A percentile compares a stretch with the other conserved stretches of the same genome.
Conservation (phyloP, 345 rosid species). For the Salix koriyanagi region DNA sequence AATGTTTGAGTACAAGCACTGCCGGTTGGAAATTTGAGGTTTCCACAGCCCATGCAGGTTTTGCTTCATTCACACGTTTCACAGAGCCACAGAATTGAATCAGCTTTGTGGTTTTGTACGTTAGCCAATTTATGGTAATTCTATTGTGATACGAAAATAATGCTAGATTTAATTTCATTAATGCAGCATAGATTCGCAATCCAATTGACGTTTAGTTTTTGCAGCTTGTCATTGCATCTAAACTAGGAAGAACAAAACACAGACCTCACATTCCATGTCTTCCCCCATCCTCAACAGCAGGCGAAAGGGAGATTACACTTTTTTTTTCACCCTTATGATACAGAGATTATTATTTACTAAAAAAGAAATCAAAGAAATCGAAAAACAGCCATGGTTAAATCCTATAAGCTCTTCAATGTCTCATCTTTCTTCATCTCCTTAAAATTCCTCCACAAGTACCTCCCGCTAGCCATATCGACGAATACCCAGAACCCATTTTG, state of each 20-base stretch:
- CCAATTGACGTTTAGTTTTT: neutral
- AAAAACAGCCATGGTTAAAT: neutral
- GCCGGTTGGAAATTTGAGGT: too few species aligned
- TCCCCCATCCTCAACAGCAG: neutral
- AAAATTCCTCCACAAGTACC: constrained; percentile 28
- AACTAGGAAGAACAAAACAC: neutral
- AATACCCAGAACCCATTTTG: constrained; percentile 33
- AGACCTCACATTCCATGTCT: neutral
- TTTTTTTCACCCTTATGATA: too few species aligned
- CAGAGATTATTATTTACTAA: neutral
- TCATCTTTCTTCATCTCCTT: constrained; percentile 44
- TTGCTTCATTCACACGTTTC: too few species aligned
- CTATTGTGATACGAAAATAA: neutral
- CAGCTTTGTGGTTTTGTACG: too few species aligned
- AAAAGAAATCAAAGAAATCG: neutral
- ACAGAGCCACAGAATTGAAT: too few species aligned
- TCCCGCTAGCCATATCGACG: constrained; percentile 34
- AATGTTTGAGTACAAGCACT: too few species aligned
- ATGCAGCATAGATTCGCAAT: neutral
- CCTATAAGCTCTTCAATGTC: constrained; percentile 4
- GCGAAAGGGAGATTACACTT: neutral
- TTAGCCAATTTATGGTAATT: too few species aligned
- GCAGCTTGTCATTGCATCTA: too few species aligned
- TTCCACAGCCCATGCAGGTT: too few species aligned
- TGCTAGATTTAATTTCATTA: neutral